Percentiles rank a stretch among this genome's conserved stretches.
Evolutionary conservation across 345 rosid genomes (phyloP).

Genomic region (Murraya paniculata): DNA sequence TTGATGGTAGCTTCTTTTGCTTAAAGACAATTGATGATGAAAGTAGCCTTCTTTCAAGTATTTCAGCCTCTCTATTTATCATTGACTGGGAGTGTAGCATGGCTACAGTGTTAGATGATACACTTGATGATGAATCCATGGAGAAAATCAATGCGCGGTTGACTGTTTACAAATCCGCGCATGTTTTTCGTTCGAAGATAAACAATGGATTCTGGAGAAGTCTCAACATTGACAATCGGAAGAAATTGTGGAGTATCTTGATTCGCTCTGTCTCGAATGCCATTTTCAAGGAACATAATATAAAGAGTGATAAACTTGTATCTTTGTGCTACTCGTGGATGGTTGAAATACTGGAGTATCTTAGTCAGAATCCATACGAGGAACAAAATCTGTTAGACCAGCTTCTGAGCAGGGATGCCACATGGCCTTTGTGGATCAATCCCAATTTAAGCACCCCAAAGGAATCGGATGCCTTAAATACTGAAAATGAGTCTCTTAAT

Average conservation of each 20-base stretch:
- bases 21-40: constrained; percentile 54
- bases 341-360: constrained; percentile 54
- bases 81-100: constrained; percentile 69
- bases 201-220: constrained; percentile 51
- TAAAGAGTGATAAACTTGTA: constrained; percentile 40
- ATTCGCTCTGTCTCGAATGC: constrained; percentile 50
- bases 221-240: constrained; percentile 38
- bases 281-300: constrained; percentile 51
- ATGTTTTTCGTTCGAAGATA: constrained; percentile 41
- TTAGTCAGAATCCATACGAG: constrained; percentile 50
- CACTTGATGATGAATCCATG: constrained; percentile 32
- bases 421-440: constrained; percentile 80
- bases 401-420: constrained; percentile 58
- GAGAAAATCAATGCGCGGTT: constrained; percentile 35
- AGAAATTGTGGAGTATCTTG: constrained; percentile 49
- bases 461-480: constrained; percentile 10
- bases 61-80: constrained; percentile 57
- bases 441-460: constrained; percentile 37
- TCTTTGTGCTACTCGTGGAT: constrained; percentile 64
- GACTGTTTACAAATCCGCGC: constrained; percentile 40
- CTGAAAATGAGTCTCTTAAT: constrained; percentile 12
- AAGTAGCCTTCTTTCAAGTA: constrained; percentile 45
- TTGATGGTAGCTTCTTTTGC: constrained; percentile 61
- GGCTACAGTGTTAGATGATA: constrained; percentile 29
- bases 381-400: constrained; percentile 63